These are phyloP conservation scores for Xylaria sp. DNA, from an alignment of 2,329 filamentous ascomycete species.

Conservation along the genomic window DNA sequence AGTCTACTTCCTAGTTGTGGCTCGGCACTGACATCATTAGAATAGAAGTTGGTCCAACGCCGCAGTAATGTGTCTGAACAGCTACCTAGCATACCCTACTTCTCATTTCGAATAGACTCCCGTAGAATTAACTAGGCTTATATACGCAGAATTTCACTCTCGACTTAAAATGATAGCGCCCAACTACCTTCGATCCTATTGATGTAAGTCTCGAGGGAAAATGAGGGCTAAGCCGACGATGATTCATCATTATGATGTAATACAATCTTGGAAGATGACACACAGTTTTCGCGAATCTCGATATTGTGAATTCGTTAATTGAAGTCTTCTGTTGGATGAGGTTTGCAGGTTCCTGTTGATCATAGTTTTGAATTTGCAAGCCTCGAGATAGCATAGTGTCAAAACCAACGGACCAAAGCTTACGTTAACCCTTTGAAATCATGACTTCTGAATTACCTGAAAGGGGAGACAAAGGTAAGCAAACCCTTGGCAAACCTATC, in stretches of 20 bases:
- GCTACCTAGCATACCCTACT: too few species aligned
- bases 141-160: neutral
- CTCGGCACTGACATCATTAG: too few species aligned
- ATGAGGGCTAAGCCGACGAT: conserved; percentile 30
- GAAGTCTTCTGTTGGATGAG: neutral
- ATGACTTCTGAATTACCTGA: conserved; percentile 30
- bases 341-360: neutral
- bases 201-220: neutral
- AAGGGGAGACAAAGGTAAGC: conserved; percentile 38
- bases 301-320: too few species aligned
- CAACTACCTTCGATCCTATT: neutral
- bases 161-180: neutral
- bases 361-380: neutral
- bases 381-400: neutral
- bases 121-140: too few species aligned
- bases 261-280: neutral
- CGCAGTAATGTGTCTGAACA: too few species aligned
- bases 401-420: neutral
- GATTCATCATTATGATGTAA: conserved; percentile 36
- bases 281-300: too few species aligned
- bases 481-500: neutral
- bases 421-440: neutral
- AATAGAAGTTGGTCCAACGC: too few species aligned
- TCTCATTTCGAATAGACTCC: too few species aligned
- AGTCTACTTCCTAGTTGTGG: too few species aligned